A percentile compares a stretch with the other conserved stretches of the same genome.
Conservation (phyloP, 2,329 filamentous ascomycete genomes). For the Fusarium sp. region DNA sequence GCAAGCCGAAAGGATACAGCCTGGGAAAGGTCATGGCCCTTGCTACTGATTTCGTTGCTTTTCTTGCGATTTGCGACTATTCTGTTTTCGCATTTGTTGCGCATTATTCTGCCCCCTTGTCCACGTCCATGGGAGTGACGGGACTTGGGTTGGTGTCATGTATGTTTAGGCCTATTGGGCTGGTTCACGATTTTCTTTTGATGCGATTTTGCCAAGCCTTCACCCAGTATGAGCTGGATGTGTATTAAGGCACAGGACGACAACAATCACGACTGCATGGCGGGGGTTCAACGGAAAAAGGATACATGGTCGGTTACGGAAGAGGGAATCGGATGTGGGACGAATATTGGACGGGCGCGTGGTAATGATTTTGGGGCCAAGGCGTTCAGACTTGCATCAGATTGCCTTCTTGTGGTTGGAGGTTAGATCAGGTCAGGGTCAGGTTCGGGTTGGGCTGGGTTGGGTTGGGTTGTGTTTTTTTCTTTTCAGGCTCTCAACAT, state of each 20-base stretch:
- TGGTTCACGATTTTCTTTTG: slow-evolving; percentile 48
- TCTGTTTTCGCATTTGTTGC: slow-evolving; percentile 29
- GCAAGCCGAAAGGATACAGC: slow-evolving; percentile 34
- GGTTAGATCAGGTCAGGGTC: slow-evolving; percentile 27
- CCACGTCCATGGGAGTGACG: slow-evolving; percentile 15
- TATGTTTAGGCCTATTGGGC: slow-evolving; percentile 35
- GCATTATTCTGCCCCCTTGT: slow-evolving; percentile 27
- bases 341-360: slow-evolving; percentile 36
- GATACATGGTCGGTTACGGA: slow-evolving; percentile 34
- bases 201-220: slow-evolving; percentile 24
- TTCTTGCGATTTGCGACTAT: slow-evolving; percentile 13
- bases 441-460: slow-evolving; percentile 17
- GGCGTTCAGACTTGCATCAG: slow-evolving; percentile 41
- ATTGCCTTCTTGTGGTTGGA: slow-evolving; percentile 37
- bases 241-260: slow-evolving; percentile 30
- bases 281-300: slow-evolving; percentile 39
- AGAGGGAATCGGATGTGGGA: slow-evolving; percentile 29
- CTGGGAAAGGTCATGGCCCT: slow-evolving; percentile 17
- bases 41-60: slow-evolving; percentile 12
- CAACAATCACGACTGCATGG: slow-evolving; percentile 47
- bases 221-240: slow-evolving; percentile 33
- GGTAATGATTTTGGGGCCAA: slow-evolving; percentile 46
- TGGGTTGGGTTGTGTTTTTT: slow-evolving; percentile 28
- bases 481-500: slow-evolving; percentile 40
- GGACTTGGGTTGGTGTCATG: slow-evolving; percentile 33